Evolutionary conservation across 2,329 filamentous ascomycete species (phyloP), one percentile per base, ranked within the genome.

Genomic region (Atkinsonella hypoxylon): DNA sequence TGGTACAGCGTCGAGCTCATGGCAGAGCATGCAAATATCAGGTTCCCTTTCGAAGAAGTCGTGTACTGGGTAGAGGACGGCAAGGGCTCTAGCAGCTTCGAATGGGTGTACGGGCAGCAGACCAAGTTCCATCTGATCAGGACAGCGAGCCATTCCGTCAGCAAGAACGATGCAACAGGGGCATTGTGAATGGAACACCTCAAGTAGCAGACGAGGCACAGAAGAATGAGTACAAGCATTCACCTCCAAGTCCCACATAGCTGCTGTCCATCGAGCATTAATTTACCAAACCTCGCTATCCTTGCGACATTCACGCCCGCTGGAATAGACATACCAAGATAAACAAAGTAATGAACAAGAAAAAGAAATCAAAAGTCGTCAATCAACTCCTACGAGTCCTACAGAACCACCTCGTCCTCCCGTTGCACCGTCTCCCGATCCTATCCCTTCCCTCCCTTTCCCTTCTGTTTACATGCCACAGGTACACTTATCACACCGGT

Each of bases 341-440:
- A 38, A 47, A 26, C 7, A 48, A 41, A n/a, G 38, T 13, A 48
- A 20, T n/a, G 36, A 31, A 48, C 6, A 18, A 26, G 17, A 45
- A 22, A 39, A 20, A 31, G 10, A 45, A 38, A 15, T 10, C 26
- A 43, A 48, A 51, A n/a, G 52, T 54, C 54, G 49, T 50, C 46
- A 47, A 56, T 54, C 55, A 57, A 58, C 53, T 58, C 53, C 55
- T 54, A 54, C 52, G 51, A 53, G 50, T 49, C 54, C 53, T 47
- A 53, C 54, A 50, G 49, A 52, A 54, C 45, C 46, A 49, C 45
- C 45, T 44, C 40, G n/a, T 48, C 45, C 30, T 32, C 38, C 39
- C 32, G 15, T 17, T 38, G 45, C 20, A 34, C 22, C 42, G 11
- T 13, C 42, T 36, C 39, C 30, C 12, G 11, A 31, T 30, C 44